Percentiles rank a stretch among this genome's conserved stretches.
phyloP scores from a whole-genome alignment of 352 stramenopile species.

The Phytophthora quininea region DNA sequence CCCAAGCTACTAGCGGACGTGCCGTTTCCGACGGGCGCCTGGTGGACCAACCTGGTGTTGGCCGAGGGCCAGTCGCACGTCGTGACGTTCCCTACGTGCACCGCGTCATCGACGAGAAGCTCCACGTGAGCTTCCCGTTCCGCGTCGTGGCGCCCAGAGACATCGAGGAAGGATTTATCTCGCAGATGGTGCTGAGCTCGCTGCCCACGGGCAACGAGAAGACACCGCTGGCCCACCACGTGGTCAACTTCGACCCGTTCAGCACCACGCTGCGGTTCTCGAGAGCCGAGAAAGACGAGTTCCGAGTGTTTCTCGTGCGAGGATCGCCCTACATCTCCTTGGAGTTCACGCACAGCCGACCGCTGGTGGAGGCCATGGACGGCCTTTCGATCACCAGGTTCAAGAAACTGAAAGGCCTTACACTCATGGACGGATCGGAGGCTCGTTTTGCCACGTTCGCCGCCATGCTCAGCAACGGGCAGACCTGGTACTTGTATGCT shows the following conservation, averaged over 20 bases:
- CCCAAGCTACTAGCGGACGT: conserved; percentile 46
- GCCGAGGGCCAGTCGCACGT: conserved; percentile 60
- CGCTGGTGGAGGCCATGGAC: conserved; percentile 59
- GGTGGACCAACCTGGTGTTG: conserved; percentile 86
- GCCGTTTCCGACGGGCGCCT: conserved; percentile 81
- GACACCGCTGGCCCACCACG: conserved; percentile 43
- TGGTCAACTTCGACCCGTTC: conserved; percentile 75
- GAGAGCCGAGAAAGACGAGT: conserved; percentile 40
- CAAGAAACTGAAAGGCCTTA: conserved; percentile 52
- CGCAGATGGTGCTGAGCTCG: conserved; percentile 64
- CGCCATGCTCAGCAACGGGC: conserved; percentile 59
- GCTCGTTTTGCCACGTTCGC: conserved; percentile 58
- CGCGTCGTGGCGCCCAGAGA: conserved; percentile 63
- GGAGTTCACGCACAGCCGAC: conserved; percentile 60
- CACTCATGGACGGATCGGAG: conserved; percentile 47
- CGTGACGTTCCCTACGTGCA: conserved; percentile 72
- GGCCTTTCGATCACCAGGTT: conserved; percentile 53
- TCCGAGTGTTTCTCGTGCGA: conserved; percentile 67
- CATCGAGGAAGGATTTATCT: conserved; percentile 77
- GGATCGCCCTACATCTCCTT: conserved; percentile 84
- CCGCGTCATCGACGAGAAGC: conserved; percentile 55
- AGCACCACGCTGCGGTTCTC: conserved; percentile 72
- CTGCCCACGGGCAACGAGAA: conserved; percentile 5
- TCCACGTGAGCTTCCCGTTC: conserved; percentile 83
- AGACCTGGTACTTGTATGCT: conserved; percentile 71